Base-by-base conservation (phyloP, 805 yeast species). In the Starmera pachycereana region DNA sequence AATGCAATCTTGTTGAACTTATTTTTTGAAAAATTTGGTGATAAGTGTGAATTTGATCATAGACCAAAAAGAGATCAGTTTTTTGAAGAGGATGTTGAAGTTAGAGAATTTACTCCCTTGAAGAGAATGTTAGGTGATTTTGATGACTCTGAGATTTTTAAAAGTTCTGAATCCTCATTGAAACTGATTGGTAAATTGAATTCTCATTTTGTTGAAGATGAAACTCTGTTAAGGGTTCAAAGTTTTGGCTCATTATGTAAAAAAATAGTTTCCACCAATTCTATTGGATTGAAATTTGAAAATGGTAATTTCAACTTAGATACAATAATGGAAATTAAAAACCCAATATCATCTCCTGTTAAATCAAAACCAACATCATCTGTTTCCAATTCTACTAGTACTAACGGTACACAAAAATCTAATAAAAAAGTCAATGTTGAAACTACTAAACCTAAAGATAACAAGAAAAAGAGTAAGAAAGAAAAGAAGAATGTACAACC, bases 71-170 rank as follows among this genome's bases (percentile, higher is more conserved):
- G 90, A 55, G 50, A 55, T 3, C 71, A 76, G 41, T 72, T 71
- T 40, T 81, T 80, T 52, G 58, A 64, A 35, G 90, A 83, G 51
- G 92, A 82, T 59, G 75, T 80, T 12, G 58, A 66, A 18, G 61
- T 77, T 46, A 74, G 73, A 43, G 88, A 79, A 44, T 80, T 77
- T 50, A 60, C 65, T 27, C 71, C 81, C 5, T 62, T 82, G 13
- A 70, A 69, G 19, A 68, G 63, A 45, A 69, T 68, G 39, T 65
- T 81, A 40, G 68, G 67, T 38, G 89, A 81, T 52, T 81, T 80
- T 47, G 65, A 78, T 46, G 88, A 81, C 49, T 14, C 42, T 2
- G 32, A 28, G 3, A 39, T 53, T 11, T 53, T 53, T 40, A 31
- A 36, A 4, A 41, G 33, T 7, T 35, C 33, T 3, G 50, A 51